phyloP scores from a whole-genome alignment of 1,284 basidiomycete species.

The Boletus sp. region DNA sequence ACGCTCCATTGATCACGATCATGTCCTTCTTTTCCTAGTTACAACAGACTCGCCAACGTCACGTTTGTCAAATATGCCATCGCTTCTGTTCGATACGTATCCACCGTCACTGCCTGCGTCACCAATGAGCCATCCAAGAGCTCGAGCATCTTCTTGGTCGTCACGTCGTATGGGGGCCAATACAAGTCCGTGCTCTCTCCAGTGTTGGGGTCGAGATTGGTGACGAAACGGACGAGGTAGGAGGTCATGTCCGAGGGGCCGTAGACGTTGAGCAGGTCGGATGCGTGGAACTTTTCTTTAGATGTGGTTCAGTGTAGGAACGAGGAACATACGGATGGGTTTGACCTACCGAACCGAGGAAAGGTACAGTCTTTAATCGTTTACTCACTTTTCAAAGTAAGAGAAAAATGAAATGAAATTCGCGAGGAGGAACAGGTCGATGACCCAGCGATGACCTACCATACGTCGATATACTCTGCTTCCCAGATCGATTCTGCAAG shows the following conservation, averaged over 20 bases:
- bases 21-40: too few species aligned
- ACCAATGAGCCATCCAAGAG: slow-evolving; percentile 42
- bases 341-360: slow-evolving; percentile 38
- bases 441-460: neutral
- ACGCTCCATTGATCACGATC: too few species aligned
- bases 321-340: too few species aligned
- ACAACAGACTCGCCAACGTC: slow-evolving; percentile 26
- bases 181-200: slow-evolving; percentile 28
- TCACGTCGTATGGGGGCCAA: slow-evolving; percentile 50
- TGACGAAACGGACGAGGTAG: slow-evolving; percentile 43
- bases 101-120: slow-evolving; percentile 36
- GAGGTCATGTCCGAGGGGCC: slow-evolving; percentile 39
- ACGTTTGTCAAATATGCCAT: slow-evolving; percentile 43
- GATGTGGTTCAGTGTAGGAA: neutral
- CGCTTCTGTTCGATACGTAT: slow-evolving; percentile 42
- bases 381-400: slow-evolving; percentile 34
- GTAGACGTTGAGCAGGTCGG: slow-evolving; percentile 43
- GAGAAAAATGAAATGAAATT: too few species aligned
- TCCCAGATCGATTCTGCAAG: neutral
- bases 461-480: neutral
- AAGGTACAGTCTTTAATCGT: slow-evolving; percentile 42
- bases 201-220: slow-evolving; percentile 49
- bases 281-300: slow-evolving; percentile 34
- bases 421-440: too few species aligned
- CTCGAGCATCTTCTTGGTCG: slow-evolving; percentile 40